These are phyloP conservation scores for Populus ilicifolia DNA, from an alignment of 345 rosid species.

Conservation along the genomic window DNA sequence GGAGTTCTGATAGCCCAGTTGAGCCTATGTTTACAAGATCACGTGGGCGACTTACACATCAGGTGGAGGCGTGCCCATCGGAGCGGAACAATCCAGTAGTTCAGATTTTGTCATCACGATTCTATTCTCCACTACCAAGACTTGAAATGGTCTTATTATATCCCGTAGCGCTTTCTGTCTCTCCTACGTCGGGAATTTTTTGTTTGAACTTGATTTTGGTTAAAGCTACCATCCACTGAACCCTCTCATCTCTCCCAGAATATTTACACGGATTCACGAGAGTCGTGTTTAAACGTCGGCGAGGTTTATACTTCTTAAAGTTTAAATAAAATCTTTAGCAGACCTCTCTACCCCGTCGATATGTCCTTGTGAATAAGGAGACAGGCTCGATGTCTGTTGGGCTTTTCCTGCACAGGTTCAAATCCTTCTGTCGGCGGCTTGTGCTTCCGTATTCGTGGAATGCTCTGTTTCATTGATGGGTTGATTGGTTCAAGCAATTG, in stretches of 20 bases:
- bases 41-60: background rate
- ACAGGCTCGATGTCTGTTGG: slow-evolving; percentile 99
- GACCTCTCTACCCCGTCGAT: slow-evolving; percentile 12
- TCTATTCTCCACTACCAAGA: background rate
- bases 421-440: slow-evolving; percentile 94
- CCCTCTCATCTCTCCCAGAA: too few species aligned
- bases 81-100: background rate
- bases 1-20: background rate
- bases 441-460: background rate
- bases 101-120: background rate
- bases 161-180: background rate
- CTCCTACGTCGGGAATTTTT: background rate
- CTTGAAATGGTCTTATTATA: too few species aligned
- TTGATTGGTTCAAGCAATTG: background rate
- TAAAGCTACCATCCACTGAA: background rate
- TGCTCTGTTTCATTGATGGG: background rate
- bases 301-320: too few species aligned
- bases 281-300: too few species aligned
- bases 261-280: too few species aligned
- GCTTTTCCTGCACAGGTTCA: slow-evolving; percentile 99
- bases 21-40: too few species aligned
- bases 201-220: background rate
- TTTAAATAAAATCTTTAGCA: too few species aligned
- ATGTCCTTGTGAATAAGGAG: slow-evolving; percentile 99
- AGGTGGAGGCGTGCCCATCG: background rate